Base-by-base conservation (phyloP, 2,329 filamentous ascomycete genomes). In the Xylaria sp. region DNA sequence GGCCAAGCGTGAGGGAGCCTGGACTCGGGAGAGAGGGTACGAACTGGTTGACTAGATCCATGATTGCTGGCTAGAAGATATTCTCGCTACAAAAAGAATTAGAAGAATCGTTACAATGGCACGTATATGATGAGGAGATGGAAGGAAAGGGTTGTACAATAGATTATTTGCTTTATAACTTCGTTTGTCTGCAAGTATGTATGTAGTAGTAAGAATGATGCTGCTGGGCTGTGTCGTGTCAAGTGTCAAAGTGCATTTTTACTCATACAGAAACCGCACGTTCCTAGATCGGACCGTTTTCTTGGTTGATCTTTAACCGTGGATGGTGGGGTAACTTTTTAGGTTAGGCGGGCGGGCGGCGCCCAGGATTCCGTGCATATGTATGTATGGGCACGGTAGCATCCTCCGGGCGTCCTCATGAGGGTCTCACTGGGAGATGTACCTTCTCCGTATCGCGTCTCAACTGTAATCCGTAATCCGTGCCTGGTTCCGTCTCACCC, bases 11-110 rank as follows among this genome's bases (percentile, higher is more conserved):
- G 39, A 47, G 55, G 64, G 64, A 51, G 11, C 11, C 8, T 30
- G 23, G 23, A 30, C 23, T 39, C 37, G 3, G 11, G 37, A 42
- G 37, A 13, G 37, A 42, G 37, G 11, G 59, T 54, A 78, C 78
- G 66, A 67, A 82, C 80, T 78, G 78, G 72, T 82, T 79, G 61
- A 83, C 78, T 63, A 81, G 72, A 78, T 83, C 80, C 79, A 83
- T 82, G 68, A 60, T 66, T 57, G 46, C 34, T 34, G 8, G 50
- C 39, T 10, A 11, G 18, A 4, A 10, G 23, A 10, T 10, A 4
- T 18, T 34, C 19, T 50, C 19, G 19, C 48, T 18, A 11, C 13
- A 16, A 18, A 19, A 30, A 30, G 53, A 55, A 52, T 11, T 34
- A 18, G 19, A 42, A 42, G 18, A 39, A 37, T 23, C 47, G 11